Evolutionary conservation across 2,329 filamentous ascomycete genomes (phyloP), one percentile per base, ranked within the genome.

Genomic region (Aspergillus intermedius): DNA sequence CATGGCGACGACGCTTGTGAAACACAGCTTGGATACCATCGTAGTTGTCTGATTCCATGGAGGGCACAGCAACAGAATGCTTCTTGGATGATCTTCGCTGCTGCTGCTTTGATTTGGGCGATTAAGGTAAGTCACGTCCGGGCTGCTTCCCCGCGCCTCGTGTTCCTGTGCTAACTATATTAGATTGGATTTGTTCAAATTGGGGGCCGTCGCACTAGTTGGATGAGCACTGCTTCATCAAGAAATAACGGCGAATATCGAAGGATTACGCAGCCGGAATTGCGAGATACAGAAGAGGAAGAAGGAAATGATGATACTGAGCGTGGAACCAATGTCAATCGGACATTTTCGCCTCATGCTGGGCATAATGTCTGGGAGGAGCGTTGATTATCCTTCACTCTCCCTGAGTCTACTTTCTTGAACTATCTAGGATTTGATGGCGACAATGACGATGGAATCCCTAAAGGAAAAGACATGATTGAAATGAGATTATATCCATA

Each of bases 1-100:
- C 56, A 68, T 21, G 60, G 55, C 2, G 64, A 64, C 21, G 49
- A 59, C 41, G 60, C 64, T 0, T 70, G 67, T 51, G 62, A 66
- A 34, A 15, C 49, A 17, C 62, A 62, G 42, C 46, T 63, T 1
- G 64, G 64, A 10, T 70, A 68, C 51, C 45, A 35, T 10, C 53
- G 51, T 21, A 61, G 62, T 25, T 70, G 67, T 49, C 39, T 62
- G 3, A 55, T 37, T 12, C 59, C 57, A 12, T 69, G 65, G 67
- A 56, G 47, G 15, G 54, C 49, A 42, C 49, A 62, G 34, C 58
- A 68, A 48, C 49, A 52, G 44, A 47, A 46, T n/a, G 53, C 52
- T 1, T 63, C 65, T 8, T 59, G 58, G 53, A 55, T 68, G 54
- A 50, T 64, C 1, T 59, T 65, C 49, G 57, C 47, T 1, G 62